Evolutionary conservation across 1,284 basidiomycete species (phyloP), one percentile per base, ranked within the genome.

Genomic region (Sanghuangporus sanghuang): DNA sequence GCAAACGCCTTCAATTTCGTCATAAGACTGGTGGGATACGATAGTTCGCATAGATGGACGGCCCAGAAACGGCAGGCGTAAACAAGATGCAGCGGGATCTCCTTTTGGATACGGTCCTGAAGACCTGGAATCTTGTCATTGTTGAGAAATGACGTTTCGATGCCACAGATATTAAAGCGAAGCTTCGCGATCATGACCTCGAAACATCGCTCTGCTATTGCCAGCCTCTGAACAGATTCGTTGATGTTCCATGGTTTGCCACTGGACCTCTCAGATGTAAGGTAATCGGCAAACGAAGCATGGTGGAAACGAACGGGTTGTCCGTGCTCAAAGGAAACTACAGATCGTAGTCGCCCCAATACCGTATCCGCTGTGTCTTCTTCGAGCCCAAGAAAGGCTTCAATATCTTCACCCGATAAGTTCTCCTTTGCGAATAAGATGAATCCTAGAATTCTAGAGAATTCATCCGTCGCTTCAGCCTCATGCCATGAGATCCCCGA

Each of bases 91-190:
- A 12, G 12, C 6, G 57, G 50, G 1, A 68, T 66, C n/a, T 57
- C 16, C 14, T 2, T 35, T 12, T 52, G 39, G 32, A 68, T 63
- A 1, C 53, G 52, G 0, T 60, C 48, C 1, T 40, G 2, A 1
- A 66, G 55, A 2, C 62, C 59, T n/a, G 18, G 18, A 21, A 66
- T 38, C 0, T 68, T 62, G 8, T 57, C 14, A 38, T 69, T 62
- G 2, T 27, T 5, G 12, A 66, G 0, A 56, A 61, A 64, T 8
- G 68, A 68, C 39, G 65, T 40, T 21, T 57, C 18, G 2, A 67
- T 42, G 14, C 62, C 23, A 49, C 65, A 68, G 40, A 69, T 66
- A 59, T 64, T 68, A 56, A 71, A 71, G 1, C 32, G 3, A 2
- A 55, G 53, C 27, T 4, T 18, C 3, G 6, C 39, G 7, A 36